Evolutionary conservation across 2,329 filamentous ascomycete species (phyloP), one percentile per base, ranked within the genome.

Genomic region (Xylariaceae sp.): DNA sequence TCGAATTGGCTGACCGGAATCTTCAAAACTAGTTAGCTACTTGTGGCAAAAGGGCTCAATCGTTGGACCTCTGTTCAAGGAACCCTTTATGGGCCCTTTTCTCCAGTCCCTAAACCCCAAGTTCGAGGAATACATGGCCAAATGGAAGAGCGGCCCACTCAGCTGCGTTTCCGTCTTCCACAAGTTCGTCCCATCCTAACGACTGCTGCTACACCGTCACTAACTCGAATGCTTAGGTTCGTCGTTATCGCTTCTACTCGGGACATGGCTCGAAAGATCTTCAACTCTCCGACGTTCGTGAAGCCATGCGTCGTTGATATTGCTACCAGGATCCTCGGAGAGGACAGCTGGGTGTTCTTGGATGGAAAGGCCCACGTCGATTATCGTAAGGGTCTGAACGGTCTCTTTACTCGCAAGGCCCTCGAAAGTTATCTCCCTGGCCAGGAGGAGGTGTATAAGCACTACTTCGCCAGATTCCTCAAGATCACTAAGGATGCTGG

Each of bases 141-240:
- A 98, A 81, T 99, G 95, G 95, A 75, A 83, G 67, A 96, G 91
- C 70, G 95, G 90, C 45, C 88, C 90, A 46, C 81, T 99, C 66
- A 97, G 93, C 81, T 99, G 95, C 71, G 95, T 99, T 60, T 97
- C 93, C 2, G 92, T 99, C 69, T 99, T 99, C 80, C 95, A 99
- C 86, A 99, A 98, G 91, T 96, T 84, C 66, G 86, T 70, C 23
- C 18, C 41, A 14, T 56, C 32, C 44, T 21, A 10, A 6, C 7
- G 21, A 9, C 32, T 26, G 10, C 6, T 23, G 21, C 53, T 26
- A 19, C 14, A 23, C 20, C 14, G 43, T 37, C 9, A 32, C 41
- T 54, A 43, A 51, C 40, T 3, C 37, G 42, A 52, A n/a, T 61
- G 44, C 42, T 2, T 44, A 96, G 91, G 74, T 99, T 99, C 74